These are phyloP conservation scores for Leishmania guyanensis DNA, from an alignment of 208 protist species.

Conservation along the genomic window DNA sequence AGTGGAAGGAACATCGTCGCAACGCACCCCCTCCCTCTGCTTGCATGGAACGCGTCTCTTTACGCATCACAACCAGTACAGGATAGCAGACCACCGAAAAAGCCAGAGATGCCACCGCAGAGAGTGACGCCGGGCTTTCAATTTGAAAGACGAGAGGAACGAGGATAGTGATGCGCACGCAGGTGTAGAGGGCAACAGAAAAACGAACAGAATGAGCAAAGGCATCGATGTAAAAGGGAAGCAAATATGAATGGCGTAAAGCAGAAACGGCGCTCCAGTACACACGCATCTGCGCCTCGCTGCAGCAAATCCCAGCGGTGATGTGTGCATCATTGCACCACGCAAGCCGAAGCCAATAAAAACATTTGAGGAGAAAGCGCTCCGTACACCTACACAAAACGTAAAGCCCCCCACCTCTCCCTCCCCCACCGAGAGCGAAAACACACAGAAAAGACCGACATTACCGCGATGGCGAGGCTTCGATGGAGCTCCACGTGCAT, in stretches of 20 bases:
- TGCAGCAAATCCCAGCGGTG: background rate
- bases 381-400: background rate
- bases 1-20: background rate
- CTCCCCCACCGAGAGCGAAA: background rate
- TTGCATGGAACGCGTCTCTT: background rate
- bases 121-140: background rate
- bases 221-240: background rate
- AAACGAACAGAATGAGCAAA: background rate
- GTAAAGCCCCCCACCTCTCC: background rate
- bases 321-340: background rate
- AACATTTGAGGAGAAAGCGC: background rate
- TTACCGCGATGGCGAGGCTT: background rate
- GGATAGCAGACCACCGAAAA: background rate
- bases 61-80: background rate
- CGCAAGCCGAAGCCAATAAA: background rate
- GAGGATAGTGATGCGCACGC: background rate
- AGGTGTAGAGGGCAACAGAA: background rate
- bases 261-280: background rate
- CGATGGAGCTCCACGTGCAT: constrained; percentile 13
- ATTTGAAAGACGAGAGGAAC: background rate
- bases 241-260: background rate
- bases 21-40: background rate
- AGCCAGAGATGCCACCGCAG: background rate
- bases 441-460: background rate
- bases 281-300: background rate